Base-by-base conservation (phyloP, 805 yeast species). In the Yamadazyma akitaensis region DNA sequence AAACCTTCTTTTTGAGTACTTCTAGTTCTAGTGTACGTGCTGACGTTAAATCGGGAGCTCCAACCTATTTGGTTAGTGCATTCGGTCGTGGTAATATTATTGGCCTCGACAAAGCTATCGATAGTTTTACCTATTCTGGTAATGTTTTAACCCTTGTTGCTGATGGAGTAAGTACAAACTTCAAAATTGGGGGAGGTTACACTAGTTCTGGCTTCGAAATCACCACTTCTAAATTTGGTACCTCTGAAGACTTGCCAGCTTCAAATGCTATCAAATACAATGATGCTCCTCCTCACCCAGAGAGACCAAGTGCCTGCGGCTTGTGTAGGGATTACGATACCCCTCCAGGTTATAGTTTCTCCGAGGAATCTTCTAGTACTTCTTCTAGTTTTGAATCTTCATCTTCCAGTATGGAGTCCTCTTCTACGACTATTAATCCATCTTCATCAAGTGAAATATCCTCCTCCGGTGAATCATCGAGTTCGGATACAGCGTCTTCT, bases 51-150 rank as follows among this genome's bases (percentile, higher is more conserved):
- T 51, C 50, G 32, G 62, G 60, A 18, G 55, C 48, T 25, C 63
- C 62, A 49, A 51, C 61, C 5, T 40, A 34, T 28, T 7, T 3
- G 1, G 43, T 51, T 17, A 44, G 51, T 19, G 64, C 63, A 28
- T 62, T 51, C 35, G 65, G 66, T 49, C 46, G 45, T 28, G 61
- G 61, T 14, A 61, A 62, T 46, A 38, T 43, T 24, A 51, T 60
- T 41, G 59, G 57, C 14, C 26, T 46, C 21, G 24, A 38, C 12
- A n/a, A 21, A 13, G 6, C 43, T 34, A 33, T 43, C 16, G 31
- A 16, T n/a, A 14, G 30, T 9, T 35, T 34, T 31, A 5, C 19
- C 13, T 41, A 41, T 32, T 12, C 32, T 17, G 43, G 32, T 1
- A n/a, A 18, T 11, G 33, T 35, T 17, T 42, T 42, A 21, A 40